Base-by-base conservation (phyloP, 257 asterid genomes). In the Lantana camara region DNA sequence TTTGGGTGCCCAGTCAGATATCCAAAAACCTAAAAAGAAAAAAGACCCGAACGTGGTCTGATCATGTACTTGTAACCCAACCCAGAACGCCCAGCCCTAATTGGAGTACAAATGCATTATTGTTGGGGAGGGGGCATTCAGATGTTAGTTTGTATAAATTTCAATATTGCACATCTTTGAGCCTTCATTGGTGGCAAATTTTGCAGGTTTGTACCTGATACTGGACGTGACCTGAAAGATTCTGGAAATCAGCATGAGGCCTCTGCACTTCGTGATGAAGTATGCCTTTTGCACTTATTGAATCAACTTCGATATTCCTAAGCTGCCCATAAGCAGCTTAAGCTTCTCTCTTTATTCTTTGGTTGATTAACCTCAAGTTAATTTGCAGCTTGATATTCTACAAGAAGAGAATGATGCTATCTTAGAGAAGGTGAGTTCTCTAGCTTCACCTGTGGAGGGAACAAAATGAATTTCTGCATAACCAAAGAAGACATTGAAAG, bases 251-350 rank as follows among this genome's bases (percentile, higher is more conserved):
- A 78, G 78, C 87, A 77, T 0, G 96, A 88, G 74, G 81, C 94
- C 66, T 87, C 95, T 74, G 96, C 91, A 37, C 99, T 94, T 76
- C 95, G 82, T 51, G 99, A 94, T 80, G 99, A 94, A 80, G 99
- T 94, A 86, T 48, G 88, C 40, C 45, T 53, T 64, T 52, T n/a
- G n/a, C n/a, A n/a, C n/a, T n/a, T n/a, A n/a, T n/a, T 49, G 4
- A 29, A n/a, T 54, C 48, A 41, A 53, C 59, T 66, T 48, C 55
- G 16, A 9, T 57, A 41, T 64, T 63, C 51, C 48, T 66, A 66
- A 62, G 64, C 63, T 67, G 58, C 61, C 63, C 38, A 10, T 22
- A 23, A 60, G 58, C 60, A 27, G 55, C 53, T 70, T 45, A 64
- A 60, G 48, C 61, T 51, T 71, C 65, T 41, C 34, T 29, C 23